Evolutionary conservation across 148 eudicot species (phyloP).

Genomic region (Dysphania ambrosioides): DNA sequence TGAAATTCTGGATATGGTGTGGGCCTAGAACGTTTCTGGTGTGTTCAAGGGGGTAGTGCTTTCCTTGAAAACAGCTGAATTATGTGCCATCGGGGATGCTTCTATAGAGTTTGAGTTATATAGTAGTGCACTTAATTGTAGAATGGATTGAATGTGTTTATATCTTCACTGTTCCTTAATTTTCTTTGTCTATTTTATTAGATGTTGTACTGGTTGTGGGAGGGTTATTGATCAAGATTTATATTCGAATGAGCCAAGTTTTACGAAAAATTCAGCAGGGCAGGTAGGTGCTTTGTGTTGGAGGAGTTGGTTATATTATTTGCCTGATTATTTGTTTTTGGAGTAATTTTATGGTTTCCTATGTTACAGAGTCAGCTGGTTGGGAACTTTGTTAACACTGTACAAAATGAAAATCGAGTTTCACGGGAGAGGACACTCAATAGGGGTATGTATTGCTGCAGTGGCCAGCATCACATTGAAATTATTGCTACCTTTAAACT

Average conservation of each 20-base stretch:
- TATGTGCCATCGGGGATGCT: background rate
- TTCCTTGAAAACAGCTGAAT: too few species aligned
- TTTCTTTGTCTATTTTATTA: conserved; percentile 22
- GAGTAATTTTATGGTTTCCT: conserved; percentile 2
- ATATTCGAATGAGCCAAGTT: conserved; percentile 50
- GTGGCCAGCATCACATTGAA: conserved; percentile 2
- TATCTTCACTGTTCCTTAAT: background rate
- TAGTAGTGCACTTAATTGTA: background rate
- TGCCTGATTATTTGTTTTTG: background rate
- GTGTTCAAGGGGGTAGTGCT: too few species aligned
- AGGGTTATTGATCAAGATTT: conserved; percentile 49
- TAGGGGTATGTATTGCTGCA: conserved; percentile 39
- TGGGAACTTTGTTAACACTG: conserved; percentile 44
- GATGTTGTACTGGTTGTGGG: conserved; percentile 68
- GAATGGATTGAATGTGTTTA: background rate
- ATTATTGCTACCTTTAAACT: background rate
- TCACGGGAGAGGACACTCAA: conserved; percentile 61
- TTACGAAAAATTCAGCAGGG: conserved; percentile 50
- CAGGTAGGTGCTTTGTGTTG: conserved; percentile 40
- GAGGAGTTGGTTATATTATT: background rate
- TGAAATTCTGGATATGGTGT: too few species aligned
- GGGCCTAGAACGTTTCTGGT: too few species aligned
- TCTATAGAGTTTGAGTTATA: background rate
- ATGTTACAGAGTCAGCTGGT: conserved; percentile 43
- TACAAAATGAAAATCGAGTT: conserved; percentile 44